Evolutionary conservation across 208 protist species (phyloP).

Genomic region (Kentomonas sorsogonicus): DNA sequence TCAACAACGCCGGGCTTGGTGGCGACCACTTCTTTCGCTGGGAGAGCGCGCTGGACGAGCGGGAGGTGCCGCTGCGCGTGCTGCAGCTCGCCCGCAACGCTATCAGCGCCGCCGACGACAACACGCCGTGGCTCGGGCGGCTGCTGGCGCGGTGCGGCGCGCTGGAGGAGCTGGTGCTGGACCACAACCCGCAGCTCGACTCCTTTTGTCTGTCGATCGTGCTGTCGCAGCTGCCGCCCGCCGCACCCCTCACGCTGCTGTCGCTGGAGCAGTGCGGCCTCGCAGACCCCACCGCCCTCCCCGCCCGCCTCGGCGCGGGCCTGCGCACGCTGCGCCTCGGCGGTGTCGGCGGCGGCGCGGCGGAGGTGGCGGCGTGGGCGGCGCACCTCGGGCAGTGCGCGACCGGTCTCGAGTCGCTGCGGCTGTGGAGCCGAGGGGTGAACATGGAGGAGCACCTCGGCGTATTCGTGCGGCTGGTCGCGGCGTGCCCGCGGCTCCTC

Average conservation of each 20-base stretch:
- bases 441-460: constrained; percentile 37
- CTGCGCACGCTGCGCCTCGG: too few species aligned
- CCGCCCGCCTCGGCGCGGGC: too few species aligned
- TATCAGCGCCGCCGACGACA: constrained; percentile 25
- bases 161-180: constrained; percentile 50
- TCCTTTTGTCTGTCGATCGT: constrained; percentile 22
- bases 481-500: constrained; percentile 28
- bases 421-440: constrained; percentile 61
- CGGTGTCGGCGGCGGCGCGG: too few species aligned
- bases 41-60: constrained; percentile 18
- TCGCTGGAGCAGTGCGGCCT: too few species aligned
- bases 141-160: constrained; percentile 37
- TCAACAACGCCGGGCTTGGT: constrained; percentile 39
- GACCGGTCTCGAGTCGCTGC: constrained; percentile 30
- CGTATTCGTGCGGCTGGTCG: constrained; percentile 20
- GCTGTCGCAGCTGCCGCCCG: constrained; percentile 20
- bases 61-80: constrained; percentile 17
- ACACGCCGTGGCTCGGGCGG: constrained; percentile 23
- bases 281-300: too few species aligned
- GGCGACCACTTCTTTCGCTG: constrained; percentile 42
- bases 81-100: constrained; percentile 60
- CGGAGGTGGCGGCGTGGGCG: constrained; percentile 24
- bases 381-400: constrained; percentile 15
- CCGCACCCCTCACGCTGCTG: constrained; percentile 21
- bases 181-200: constrained; percentile 42